Evolutionary conservation across 805 yeast species (phyloP).

Genomic region (Ogataea philodendri): DNA sequence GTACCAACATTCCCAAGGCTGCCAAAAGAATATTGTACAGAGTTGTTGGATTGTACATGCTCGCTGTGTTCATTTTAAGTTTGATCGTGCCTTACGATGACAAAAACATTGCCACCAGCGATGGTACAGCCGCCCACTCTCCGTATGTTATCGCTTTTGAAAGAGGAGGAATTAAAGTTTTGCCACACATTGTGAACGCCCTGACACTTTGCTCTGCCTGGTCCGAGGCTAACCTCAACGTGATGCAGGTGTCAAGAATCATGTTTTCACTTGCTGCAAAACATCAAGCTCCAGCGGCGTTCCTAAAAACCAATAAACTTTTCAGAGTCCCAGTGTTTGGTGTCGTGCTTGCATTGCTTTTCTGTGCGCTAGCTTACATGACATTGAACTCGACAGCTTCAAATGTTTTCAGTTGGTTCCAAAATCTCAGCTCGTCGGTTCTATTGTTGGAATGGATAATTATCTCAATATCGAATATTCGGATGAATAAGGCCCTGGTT

Average conservation of each 20-base stretch:
- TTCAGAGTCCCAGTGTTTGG: conserved; percentile 61
- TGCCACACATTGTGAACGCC: conserved; percentile 72
- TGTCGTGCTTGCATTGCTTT: conserved; percentile 42
- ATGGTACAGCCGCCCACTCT: conserved; percentile 61
- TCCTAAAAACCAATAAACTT: conserved; percentile 53
- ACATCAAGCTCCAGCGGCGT: conserved; percentile 64
- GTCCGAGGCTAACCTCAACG: conserved; percentile 67
- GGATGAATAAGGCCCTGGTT: conserved; percentile 35
- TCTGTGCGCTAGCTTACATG: conserved; percentile 61
- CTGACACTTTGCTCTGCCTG: conserved; percentile 47
- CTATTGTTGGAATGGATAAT: conserved; percentile 59
- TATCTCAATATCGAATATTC: conserved; percentile 45
- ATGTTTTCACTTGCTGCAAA: conserved; percentile 64
- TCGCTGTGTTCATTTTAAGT: conserved; percentile 39
- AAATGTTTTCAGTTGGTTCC: conserved; percentile 58
- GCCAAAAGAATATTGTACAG: conserved; percentile 23
- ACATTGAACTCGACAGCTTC: conserved; percentile 52
- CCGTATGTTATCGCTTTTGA: conserved; percentile 78
- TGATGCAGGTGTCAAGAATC: conserved; percentile 66
- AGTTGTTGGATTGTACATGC: conserved; percentile 22
- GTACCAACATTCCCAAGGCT: conserved; percentile 27
- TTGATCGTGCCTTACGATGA: conserved; percentile 43
- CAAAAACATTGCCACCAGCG: conserved; percentile 38
- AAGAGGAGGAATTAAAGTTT: conserved; percentile 55
- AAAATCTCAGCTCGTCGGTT: conserved; percentile 56